phyloP scores from a whole-genome alignment of 441 rosid species.

The Dalechampia spathulata region DNA sequence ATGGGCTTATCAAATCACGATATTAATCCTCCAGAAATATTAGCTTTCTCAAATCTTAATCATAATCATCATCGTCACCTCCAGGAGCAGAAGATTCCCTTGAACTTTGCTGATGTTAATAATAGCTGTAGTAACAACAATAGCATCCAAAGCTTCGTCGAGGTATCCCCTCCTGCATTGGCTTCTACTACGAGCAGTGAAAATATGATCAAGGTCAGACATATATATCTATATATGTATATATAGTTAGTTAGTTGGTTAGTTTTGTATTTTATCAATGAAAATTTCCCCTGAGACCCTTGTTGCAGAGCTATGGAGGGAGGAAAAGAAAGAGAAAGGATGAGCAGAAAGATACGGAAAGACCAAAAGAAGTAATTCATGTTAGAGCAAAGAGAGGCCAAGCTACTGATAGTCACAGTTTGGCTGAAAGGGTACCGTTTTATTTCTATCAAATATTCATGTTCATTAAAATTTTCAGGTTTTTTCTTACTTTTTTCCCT shows the following conservation, averaged over 20 bases:
- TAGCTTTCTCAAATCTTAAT: background rate
- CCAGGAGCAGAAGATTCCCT: background rate
- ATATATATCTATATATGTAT: background rate
- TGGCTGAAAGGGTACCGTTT: constrained; percentile 56
- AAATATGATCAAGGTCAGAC: background rate
- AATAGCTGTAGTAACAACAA: too few relatives aligned
- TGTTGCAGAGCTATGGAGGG: constrained; percentile 15
- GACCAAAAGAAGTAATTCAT: constrained; percentile 46
- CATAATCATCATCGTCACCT: background rate
- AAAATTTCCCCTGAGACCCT: background rate
- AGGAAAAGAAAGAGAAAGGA: constrained; percentile 34
- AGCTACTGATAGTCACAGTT: constrained; percentile 76
- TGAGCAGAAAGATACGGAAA: constrained; percentile 23
- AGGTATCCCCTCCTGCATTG: background rate
- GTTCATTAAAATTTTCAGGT: too few relatives aligned
- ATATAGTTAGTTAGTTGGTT: background rate
- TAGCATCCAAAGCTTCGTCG: background rate
- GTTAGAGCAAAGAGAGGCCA: constrained; percentile 75
- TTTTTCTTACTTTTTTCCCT: too few relatives aligned
- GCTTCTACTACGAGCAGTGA: background rate
- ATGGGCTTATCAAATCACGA: background rate
- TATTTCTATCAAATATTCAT: too few relatives aligned
- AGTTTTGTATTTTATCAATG: background rate
- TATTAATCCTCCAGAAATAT: background rate
- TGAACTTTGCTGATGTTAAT: background rate